Evolutionary conservation across 108 stramenopile genomes (phyloP), one percentile per base, ranked within the genome.

Genomic region (Cyclotella kingstonii): DNA sequence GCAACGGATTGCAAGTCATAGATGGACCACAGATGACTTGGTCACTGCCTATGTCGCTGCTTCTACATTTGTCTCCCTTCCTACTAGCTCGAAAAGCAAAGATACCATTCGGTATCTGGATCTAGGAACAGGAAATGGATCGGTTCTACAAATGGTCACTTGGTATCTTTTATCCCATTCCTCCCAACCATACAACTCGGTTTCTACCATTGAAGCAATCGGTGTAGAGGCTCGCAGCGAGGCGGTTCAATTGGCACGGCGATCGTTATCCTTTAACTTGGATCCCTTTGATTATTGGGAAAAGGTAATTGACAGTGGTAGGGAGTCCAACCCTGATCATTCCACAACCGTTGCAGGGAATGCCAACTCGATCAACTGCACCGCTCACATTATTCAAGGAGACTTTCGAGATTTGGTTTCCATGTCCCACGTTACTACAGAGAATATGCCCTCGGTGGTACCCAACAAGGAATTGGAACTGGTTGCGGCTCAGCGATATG

Each of bases 11-110:
- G 84, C 67, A 27, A 62, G 66, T 31, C 87, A 89, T 60, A 73
- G 87, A 43, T 89, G 84, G 82, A 84, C 84, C 21, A 89, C 87
- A 23, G 87, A 89, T 54, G 87, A 89, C 63, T 42, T 89, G 17
- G 78, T 82, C 15, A 89, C 87, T 22, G 83, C 84, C 28, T 80
- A 66, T 42, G 65, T 83, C 27, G 87, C 82, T 41, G 68, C 69
- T 29, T 69, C 75, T 7, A 66, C 69, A 12, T 66, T 55, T 51
- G 39, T 72, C 45, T 6, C 29, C 4, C 5, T 3, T 12, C 17
- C 0, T 26, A 46, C 19, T 3, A 47, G 33, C 17, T 26, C 54
- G 25, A 54, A 11, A 45, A 25, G 27, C 34, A 4, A 18, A 3
- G 31, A 8, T 23, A 39, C 6, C 7, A 55, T 79, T 17, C 31